Conservation (phyloP, 106 monocot species). For the Chionographis japonica region DNA sequence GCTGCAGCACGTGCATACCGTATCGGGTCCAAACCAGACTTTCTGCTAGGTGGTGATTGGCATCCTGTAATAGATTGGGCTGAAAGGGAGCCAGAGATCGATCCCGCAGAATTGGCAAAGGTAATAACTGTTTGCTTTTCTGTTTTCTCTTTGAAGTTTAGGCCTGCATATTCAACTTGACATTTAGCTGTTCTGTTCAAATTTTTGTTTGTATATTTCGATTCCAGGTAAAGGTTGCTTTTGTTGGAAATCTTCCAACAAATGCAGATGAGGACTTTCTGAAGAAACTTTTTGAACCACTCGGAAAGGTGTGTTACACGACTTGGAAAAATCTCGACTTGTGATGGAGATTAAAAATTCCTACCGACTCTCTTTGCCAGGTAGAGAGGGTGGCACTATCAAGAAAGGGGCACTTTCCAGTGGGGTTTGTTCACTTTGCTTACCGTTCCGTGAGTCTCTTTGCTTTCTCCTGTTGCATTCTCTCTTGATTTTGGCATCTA, state of each 20-base stretch:
- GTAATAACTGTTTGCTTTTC: conserved; percentile 5
- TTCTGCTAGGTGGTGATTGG: conserved; percentile 28
- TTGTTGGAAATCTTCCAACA: conserved; percentile 41
- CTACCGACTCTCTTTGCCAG: conserved; percentile 10
- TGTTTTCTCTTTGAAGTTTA: neutral
- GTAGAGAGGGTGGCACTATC: conserved; percentile 36
- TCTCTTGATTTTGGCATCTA: neutral
- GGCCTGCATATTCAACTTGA: neutral
- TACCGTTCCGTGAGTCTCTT: conserved; percentile 23
- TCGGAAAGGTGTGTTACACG: conserved; percentile 27
- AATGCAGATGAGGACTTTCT: conserved; percentile 33
- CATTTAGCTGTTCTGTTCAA: neutral
- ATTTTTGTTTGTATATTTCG: neutral
- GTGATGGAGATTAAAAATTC: neutral
- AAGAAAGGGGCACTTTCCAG: conserved; percentile 30
- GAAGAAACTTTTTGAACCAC: conserved; percentile 27
- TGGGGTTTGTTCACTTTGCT: conserved; percentile 52
- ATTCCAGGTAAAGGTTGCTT: conserved; percentile 38
- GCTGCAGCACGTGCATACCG: conserved; percentile 47
- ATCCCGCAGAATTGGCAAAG: conserved; percentile 29
- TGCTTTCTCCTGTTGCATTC: neutral
- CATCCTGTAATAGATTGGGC: conserved; percentile 45
- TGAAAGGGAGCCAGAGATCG: conserved; percentile 35
- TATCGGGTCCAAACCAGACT: conserved; percentile 30
- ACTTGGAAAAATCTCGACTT: neutral